phyloP scores from a whole-genome alignment of 2,329 filamentous ascomycete genomes.

The Didymella keratinophila region DNA sequence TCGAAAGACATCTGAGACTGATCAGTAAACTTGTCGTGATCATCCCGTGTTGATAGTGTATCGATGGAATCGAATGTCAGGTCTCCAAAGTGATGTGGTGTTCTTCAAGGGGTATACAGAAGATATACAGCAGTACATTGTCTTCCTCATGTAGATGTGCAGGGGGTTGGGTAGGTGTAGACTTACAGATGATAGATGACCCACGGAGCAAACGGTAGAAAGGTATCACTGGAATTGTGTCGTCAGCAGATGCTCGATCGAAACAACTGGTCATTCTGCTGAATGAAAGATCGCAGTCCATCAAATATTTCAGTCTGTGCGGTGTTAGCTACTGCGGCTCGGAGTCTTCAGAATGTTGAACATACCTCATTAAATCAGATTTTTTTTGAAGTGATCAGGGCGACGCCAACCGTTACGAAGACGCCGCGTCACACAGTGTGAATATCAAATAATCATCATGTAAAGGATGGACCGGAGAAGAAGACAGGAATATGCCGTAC shows the following conservation, averaged over 20 bases:
- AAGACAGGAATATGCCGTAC: conserved; percentile 39
- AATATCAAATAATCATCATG: conserved; percentile 72
- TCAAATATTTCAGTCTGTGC: conserved; percentile 49
- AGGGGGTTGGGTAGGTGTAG: conserved; percentile 9
- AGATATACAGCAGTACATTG: conserved; percentile 71
- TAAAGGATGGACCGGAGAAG: conserved; percentile 54
- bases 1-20: background rate
- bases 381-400: conserved; percentile 71
- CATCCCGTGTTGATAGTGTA: background rate
- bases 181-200: conserved; percentile 26
- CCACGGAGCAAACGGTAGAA: background rate
- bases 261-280: conserved; percentile 18
- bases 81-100: conserved; percentile 70
- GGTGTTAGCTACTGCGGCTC: conserved; percentile 32
- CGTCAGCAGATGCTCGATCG: conserved; percentile 35
- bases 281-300: conserved; percentile 37
- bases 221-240: conserved; percentile 18
- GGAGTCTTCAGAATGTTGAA: conserved; percentile 1
- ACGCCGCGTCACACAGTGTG: conserved; percentile 71
- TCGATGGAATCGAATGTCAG: conserved; percentile 54
- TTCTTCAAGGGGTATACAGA: conserved; percentile 67
- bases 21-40: conserved; percentile 11
- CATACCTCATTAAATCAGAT: conserved; percentile 75
- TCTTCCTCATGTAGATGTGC: conserved; percentile 63
- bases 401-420: conserved; percentile 58